Percentiles rank a stretch among this genome's conserved stretches.
Evolutionary conservation across 2,329 filamentous ascomycete genomes (phyloP).

Genomic region (Colletotrichum incanum): DNA sequence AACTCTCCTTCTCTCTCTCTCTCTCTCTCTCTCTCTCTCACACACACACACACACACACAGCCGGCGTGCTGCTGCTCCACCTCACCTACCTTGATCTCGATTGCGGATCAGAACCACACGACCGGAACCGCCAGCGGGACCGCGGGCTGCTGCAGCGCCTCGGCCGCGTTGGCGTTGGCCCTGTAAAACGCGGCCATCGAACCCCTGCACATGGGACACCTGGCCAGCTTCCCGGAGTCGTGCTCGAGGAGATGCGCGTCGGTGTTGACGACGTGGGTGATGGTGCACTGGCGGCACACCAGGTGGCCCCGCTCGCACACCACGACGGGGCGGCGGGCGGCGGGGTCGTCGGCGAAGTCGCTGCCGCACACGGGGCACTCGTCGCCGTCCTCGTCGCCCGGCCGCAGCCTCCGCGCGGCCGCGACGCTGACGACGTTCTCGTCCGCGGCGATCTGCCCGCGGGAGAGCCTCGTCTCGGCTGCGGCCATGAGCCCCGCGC

Average conservation of each 20-base stretch:
- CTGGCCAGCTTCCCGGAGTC: neutral
- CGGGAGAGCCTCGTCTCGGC: neutral
- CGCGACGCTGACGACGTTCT: neutral
- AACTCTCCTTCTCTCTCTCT: too few relatives aligned
- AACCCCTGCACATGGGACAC: constrained; percentile 10
- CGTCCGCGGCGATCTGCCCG: constrained; percentile 1
- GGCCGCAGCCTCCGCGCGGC: constrained; percentile 1
- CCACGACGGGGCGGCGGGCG: constrained; percentile 13
- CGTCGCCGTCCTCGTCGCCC: neutral
- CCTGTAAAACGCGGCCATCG: neutral
- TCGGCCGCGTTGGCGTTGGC: neutral
- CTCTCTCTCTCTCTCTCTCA: too few relatives aligned
- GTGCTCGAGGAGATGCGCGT: constrained; percentile 2
- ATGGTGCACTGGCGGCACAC: constrained; percentile 14
- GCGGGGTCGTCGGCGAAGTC: constrained; percentile 5
- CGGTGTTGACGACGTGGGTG: neutral
- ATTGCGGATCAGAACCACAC: neutral
- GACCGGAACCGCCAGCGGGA: neutral
- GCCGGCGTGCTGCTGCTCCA: too few relatives aligned
- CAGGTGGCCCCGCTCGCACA: constrained; percentile 8
- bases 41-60: too few relatives aligned
- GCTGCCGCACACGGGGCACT: constrained; percentile 4
- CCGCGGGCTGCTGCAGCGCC: neutral
- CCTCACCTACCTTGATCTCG: neutral
- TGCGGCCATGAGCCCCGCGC: constrained; percentile 8